phyloP scores from a whole-genome alignment of 2,329 filamentous ascomycete genomes.

The Fusarium sulawesiense region DNA sequence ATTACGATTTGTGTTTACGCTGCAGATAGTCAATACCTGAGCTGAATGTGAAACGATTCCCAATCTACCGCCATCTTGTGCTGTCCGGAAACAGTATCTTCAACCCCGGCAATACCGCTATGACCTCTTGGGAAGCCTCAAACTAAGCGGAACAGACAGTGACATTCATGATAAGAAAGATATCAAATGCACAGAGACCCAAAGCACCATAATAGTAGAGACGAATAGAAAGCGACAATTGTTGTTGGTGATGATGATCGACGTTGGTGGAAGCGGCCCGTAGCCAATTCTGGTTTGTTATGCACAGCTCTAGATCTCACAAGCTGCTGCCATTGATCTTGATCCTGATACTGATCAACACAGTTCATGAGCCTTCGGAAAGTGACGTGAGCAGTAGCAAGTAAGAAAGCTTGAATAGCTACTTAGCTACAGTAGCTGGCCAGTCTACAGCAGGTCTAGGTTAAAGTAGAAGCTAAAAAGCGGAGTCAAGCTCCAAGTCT shows the following conservation, averaged over 20 bases:
- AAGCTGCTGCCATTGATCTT: not conserved
- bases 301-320: not conserved
- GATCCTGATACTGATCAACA: constrained; percentile 11
- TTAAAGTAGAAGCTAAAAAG: constrained; percentile 17
- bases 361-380: constrained; percentile 15
- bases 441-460: not conserved
- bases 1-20: not conserved
- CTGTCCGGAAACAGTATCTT: not conserved
- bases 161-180: not conserved
- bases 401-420: constrained; percentile 16
- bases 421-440: not conserved
- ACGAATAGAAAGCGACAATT: constrained; percentile 10
- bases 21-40: not conserved
- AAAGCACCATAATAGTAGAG: not conserved
- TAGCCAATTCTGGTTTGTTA: not conserved
- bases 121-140: not conserved
- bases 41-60: not conserved
- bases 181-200: not conserved
- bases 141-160: not conserved
- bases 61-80: not conserved
- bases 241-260: constrained; percentile 17
- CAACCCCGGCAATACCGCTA: not conserved
- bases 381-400: constrained; percentile 31
- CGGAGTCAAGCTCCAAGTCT: constrained; percentile 13
- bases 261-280: constrained; percentile 10